Conservation (phyloP, 2,329 filamentous ascomycete genomes). For the Pochonia chlamydosporia region DNA sequence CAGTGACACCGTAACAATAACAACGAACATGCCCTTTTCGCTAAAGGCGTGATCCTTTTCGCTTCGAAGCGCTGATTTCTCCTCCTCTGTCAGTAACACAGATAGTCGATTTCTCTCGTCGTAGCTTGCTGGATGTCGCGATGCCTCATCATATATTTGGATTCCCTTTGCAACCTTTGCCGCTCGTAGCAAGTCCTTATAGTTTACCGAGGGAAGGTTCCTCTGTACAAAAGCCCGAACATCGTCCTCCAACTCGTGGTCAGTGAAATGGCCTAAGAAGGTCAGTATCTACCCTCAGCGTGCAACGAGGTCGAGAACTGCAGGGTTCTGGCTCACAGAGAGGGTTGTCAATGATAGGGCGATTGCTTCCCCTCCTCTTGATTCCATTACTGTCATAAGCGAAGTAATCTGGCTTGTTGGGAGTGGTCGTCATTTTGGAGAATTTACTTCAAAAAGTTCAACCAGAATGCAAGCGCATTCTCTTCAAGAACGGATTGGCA, state of each 20-base stretch:
- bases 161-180: slow-evolving; percentile 36
- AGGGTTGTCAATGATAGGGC: slow-evolving; percentile 31
- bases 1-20: slow-evolving; percentile 36
- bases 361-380: slow-evolving; percentile 25
- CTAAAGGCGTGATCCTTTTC: slow-evolving; percentile 34
- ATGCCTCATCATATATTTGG: slow-evolving; percentile 30
- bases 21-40: slow-evolving; percentile 31
- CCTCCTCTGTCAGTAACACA: slow-evolving; percentile 26
- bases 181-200: slow-evolving; percentile 27
- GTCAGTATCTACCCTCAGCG: background rate
- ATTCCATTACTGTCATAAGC: slow-evolving; percentile 11
- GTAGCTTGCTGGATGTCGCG: slow-evolving; percentile 17
- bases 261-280: slow-evolving; percentile 28
- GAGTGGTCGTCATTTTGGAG: slow-evolving; percentile 7
- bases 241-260: slow-evolving; percentile 30
- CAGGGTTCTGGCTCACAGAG: slow-evolving; percentile 16
- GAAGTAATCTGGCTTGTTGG: slow-evolving; percentile 1
- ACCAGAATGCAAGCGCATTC: too few species aligned
- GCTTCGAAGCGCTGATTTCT: slow-evolving; percentile 29
- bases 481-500: too few species aligned
- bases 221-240: slow-evolving; percentile 24
- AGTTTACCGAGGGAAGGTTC: slow-evolving; percentile 23
- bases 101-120: slow-evolving; percentile 16
- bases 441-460: background rate
- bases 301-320: background rate